Evolutionary conservation across 805 yeast species (phyloP).

Genomic region (Starmera pachycereana): DNA sequence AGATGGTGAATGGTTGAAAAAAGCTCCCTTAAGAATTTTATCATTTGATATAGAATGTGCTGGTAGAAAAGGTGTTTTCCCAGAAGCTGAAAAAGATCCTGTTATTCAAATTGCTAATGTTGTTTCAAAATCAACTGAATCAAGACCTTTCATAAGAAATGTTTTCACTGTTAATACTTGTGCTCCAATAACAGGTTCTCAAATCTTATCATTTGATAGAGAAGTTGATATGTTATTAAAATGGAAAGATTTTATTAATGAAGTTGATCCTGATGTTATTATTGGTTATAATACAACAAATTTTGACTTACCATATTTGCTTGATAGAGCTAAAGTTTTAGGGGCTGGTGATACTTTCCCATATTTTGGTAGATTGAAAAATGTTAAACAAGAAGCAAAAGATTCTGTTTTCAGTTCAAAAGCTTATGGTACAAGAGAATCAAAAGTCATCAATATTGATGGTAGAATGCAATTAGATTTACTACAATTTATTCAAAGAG

Average conservation of each 20-base stretch:
- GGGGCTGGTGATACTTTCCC: conserved; percentile 54
- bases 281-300: conserved; percentile 94
- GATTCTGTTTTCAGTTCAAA: conserved; percentile 83
- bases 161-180: conserved; percentile 92
- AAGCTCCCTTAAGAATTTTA: conserved; percentile 87
- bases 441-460: conserved; percentile 83
- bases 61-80: conserved; percentile 93
- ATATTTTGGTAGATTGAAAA: conserved; percentile 68
- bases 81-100: conserved; percentile 88
- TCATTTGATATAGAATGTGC: conserved; percentile 98
- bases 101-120: conserved; percentile 97
- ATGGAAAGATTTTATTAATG: conserved; percentile 81
- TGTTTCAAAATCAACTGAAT: conserved; percentile 72
- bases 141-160: conserved; percentile 85
- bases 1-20: conserved; percentile 87
- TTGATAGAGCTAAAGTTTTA: conserved; percentile 78
- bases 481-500: conserved; percentile 88
- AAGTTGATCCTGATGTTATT: conserved; percentile 89
- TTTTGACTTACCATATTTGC: conserved; percentile 87
- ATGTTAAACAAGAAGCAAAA: conserved; percentile 64
- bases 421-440: conserved; percentile 94
- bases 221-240: conserved; percentile 76
- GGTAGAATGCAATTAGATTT: conserved; percentile 94
- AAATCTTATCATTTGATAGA: conserved; percentile 61
- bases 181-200: conserved; percentile 88